Evolutionary conservation across 805 yeast species (phyloP).

Genomic region (Starmerella cellae): DNA sequence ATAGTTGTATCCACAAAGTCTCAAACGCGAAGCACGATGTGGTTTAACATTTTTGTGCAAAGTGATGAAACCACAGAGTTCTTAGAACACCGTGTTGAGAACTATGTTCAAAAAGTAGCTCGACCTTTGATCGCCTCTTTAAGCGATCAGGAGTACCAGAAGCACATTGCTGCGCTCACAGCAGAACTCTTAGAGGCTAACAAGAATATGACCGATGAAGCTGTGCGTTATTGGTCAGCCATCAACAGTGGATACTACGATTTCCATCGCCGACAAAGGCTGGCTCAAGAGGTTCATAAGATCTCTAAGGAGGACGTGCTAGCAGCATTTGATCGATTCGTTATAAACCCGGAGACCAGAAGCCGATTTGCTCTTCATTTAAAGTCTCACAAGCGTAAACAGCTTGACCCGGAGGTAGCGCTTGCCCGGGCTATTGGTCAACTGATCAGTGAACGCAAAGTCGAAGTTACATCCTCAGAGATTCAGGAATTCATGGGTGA

Average conservation of each 20-base stretch:
- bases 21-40: conserved; percentile 51
- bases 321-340: conserved; percentile 38
- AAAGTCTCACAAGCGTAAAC: conserved; percentile 39
- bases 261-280: conserved; percentile 44
- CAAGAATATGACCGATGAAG: conserved; percentile 71
- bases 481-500: conserved; percentile 10
- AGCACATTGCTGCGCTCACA: conserved; percentile 56
- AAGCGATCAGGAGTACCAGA: conserved; percentile 50
- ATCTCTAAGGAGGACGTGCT: conserved; percentile 47
- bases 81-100: conserved; percentile 62
- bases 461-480: conserved; percentile 18
- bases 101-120: conserved; percentile 39
- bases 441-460: conserved; percentile 22
- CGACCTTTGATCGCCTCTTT: conserved; percentile 37
- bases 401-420: conserved; percentile 15
- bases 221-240: conserved; percentile 46
- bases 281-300: conserved; percentile 42
- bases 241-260: conserved; percentile 71
- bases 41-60: conserved; percentile 70
- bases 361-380: conserved; percentile 48
- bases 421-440: conserved; percentile 21
- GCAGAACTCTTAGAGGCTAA: conserved; percentile 53
- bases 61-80: conserved; percentile 66
- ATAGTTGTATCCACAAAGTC: conserved; percentile 73
- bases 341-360: conserved; percentile 30